phyloP scores from a whole-genome alignment of 208 protist species.

The Trypanosoma lewisi region DNA sequence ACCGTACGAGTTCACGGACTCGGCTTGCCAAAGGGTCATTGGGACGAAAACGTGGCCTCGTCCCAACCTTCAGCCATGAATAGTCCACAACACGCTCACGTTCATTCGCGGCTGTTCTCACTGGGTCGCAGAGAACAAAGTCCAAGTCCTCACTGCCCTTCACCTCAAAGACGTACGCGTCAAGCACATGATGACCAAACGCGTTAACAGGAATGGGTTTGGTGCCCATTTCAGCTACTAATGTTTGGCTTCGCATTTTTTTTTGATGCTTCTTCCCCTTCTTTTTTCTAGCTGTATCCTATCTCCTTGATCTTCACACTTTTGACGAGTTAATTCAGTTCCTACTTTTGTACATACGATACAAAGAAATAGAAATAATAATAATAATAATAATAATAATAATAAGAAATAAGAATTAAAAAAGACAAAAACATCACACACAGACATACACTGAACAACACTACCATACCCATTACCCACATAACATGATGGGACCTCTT shows the following conservation, averaged over 20 bases:
- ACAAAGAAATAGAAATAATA: too few relatives aligned
- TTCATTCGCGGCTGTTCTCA: neutral
- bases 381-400: too few relatives aligned
- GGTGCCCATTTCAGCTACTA: neutral
- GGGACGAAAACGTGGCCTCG: conserved; percentile 23
- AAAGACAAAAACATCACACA: too few relatives aligned
- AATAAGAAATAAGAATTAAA: too few relatives aligned
- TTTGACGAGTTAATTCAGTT: too few relatives aligned
- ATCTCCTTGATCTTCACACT: too few relatives aligned
- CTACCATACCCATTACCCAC: too few relatives aligned
- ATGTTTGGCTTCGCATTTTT: neutral
- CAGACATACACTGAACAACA: too few relatives aligned
- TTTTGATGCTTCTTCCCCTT: neutral
- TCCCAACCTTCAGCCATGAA: conserved; percentile 25
- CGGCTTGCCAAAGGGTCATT: conserved; percentile 25
- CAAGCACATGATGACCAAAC: conserved; percentile 19
- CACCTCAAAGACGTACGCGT: conserved; percentile 31
- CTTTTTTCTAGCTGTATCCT: neutral
- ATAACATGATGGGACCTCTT: too few relatives aligned
- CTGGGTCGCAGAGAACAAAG: conserved; percentile 39
- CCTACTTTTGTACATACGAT: too few relatives aligned
- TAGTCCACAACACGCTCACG: conserved; percentile 36
- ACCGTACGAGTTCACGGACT: conserved; percentile 26
- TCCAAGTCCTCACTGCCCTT: conserved; percentile 34
- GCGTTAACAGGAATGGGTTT: conserved; percentile 8